Evolutionary conservation across 148 eudicot species (phyloP), one percentile per base, ranked within the genome.

Genomic region (Chenopodium berlandieri): DNA sequence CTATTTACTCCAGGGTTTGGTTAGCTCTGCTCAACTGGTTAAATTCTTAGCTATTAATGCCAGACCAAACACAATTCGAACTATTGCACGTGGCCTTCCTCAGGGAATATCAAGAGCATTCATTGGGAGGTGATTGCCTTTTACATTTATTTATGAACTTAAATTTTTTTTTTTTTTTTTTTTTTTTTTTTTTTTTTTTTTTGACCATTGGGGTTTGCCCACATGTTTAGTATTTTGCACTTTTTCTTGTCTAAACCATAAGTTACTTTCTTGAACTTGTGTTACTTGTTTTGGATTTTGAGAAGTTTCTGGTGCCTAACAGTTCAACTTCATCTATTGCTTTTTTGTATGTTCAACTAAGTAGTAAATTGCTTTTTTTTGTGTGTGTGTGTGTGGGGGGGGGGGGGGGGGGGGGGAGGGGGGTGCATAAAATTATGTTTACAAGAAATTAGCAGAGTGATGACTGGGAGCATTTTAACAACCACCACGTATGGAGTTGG

Each of bases 11-110:
- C 84, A 95, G 99, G 99, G 99, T 83, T 88, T 93, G 89, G 93
- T 93, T 40, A 95, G 99, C 89, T 91, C 97, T 60, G 99, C 99
- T 76, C 99, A 92, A 88, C 76, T 95, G 90, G 97, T 92, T 73
- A 92, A 81, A 81, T 91, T 85, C 88, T 83, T 95, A 71, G 86
- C 97, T 74, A 95, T 95, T 69, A 88, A 92, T 86, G 97, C 99
- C 60, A 90, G 97, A 79, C 99, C 99, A 37, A 93, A 96, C 63
- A 88, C 94, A 46, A 82, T 88, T 37, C 90, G 99, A 86, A 87
- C 92, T 79, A 87, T 93, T 66, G 91, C 99, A 64, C 97, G 99
- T 58, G 77, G 88, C 44, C 90, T 95, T 84, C 99, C 99, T 31
- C 90, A 91, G 85, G 97, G 88, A 83, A 79, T 94, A 66, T 93